Base-by-base conservation (phyloP, 139 green algal genomes). In the Chlorella sorokiniana region DNA sequence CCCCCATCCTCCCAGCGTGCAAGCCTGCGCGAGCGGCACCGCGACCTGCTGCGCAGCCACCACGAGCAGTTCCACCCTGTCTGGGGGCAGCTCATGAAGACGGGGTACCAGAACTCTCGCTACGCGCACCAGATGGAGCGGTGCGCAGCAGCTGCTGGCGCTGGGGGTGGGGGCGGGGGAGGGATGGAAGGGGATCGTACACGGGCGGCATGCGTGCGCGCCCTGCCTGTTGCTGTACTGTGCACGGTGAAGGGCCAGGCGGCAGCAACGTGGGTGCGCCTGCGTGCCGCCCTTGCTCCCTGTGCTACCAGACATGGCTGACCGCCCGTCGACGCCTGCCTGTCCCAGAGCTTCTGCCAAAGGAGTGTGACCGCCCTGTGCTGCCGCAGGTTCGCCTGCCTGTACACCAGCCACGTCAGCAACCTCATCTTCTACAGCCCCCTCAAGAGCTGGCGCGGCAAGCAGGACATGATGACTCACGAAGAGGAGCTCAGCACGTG, bases 1-100 rank as follows among this genome's bases (percentile, higher is more conserved):
- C 6, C 41, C 29, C 29, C 8, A 1, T 31, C 44, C 33, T 68
- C 40, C 31, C 56, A 91, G 73, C 75, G 82, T 22, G 84, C 86
- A 56, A 76, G 37, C 68, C 71, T 93, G 33, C 85, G 90, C 56
- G 77, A 88, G 64, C 86, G 81, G 48, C 94, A 98, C 86, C 87
- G 82, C 25, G n/a, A 65, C 22, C 65, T 90, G 69, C 88, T 98
- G 41, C 62, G 75, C 37, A 48, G 75, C 22, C 91, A 98, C 85
- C 96, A 99, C 79, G 69, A 88, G 70, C 44, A 79, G 20, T 98
- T 98, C 86, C 96, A 99, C 87, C 86, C 87, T 6, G 86, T 98
- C 10, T 99, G 96, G 96, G 96, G 96, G 0, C 92, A 96, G 87
- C 86, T 99, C 35, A 90, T 99, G 78, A 99, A 99, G 89, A 97